Conservation (phyloP, 2,329 filamentous ascomycete genomes). For the Emmonsiellopsis sp. region DNA sequence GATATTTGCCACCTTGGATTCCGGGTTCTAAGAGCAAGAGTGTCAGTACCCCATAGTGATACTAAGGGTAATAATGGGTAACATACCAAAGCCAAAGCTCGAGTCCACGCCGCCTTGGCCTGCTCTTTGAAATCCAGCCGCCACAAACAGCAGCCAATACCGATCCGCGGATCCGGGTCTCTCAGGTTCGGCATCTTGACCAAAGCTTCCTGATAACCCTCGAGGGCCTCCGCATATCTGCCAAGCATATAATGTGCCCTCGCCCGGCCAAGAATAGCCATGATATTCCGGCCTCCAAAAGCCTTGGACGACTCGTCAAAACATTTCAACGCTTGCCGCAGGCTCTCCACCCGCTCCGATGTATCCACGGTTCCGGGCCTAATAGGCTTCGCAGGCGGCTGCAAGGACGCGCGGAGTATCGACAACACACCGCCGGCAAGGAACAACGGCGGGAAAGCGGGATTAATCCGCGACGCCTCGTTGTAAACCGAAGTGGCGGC, state of each 20-base stretch:
- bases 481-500: constrained; percentile 86
- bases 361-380: constrained; percentile 55
- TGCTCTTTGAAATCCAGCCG: constrained; percentile 90
- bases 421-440: constrained; percentile 84
- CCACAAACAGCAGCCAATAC: constrained; percentile 96
- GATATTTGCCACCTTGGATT: constrained; percentile 84
- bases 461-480: constrained; percentile 89
- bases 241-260: constrained; percentile 78
- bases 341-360: constrained; percentile 63
- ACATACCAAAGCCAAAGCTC: constrained; percentile 65
- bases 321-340: constrained; percentile 78
- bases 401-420: constrained; percentile 76
- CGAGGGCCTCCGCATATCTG: constrained; percentile 73
- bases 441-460: constrained; percentile 81
- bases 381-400: constrained; percentile 60
- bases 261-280: constrained; percentile 84
- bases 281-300: constrained; percentile 78
- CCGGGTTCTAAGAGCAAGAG: constrained; percentile 44
- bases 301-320: constrained; percentile 89
- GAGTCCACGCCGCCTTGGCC: constrained; percentile 82
- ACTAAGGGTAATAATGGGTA: background rate
- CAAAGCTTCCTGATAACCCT: constrained; percentile 78
- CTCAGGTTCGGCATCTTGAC: constrained; percentile 76
- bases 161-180: constrained; percentile 91
- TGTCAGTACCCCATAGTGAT: constrained; percentile 7